A percentile compares a stretch with the other conserved stretches of the same genome.
phyloP scores from a whole-genome alignment of 345 rosid species.

The Populus simonii region DNA sequence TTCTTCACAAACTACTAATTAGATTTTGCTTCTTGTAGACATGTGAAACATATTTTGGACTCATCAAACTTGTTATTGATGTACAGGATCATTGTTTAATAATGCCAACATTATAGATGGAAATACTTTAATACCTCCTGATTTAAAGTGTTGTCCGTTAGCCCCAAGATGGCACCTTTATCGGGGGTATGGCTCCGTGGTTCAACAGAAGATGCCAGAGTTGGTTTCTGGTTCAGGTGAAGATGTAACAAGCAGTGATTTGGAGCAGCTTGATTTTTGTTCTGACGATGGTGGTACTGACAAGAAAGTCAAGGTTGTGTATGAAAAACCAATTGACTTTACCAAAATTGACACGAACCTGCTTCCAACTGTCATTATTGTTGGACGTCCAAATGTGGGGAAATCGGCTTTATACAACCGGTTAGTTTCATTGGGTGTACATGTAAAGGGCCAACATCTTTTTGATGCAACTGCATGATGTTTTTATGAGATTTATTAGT shows the following conservation, averaged over 20 bases:
- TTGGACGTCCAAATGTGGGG: constrained; percentile 95
- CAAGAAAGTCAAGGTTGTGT: constrained; percentile 28
- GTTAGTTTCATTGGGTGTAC: constrained; percentile 32
- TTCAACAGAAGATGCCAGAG: constrained; percentile 16
- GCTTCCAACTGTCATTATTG: constrained; percentile 78
- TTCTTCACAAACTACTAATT: too few species aligned
- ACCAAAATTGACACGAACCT: constrained; percentile 54
- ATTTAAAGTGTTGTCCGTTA: neutral
- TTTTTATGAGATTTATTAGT: neutral
- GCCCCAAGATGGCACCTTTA: neutral
- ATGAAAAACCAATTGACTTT: constrained; percentile 60
- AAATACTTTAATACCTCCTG: neutral
- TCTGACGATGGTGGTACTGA: constrained; percentile 14
- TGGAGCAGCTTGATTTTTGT: constrained; percentile 18
- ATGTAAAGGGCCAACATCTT: neutral
- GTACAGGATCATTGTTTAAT: constrained; percentile 8
- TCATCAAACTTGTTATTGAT: neutral
- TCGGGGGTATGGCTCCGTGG: constrained; percentile 38
- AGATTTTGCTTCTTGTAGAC: neutral
- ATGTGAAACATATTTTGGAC: neutral
- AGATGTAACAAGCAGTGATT: neutral
- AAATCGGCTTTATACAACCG: constrained; percentile 91
- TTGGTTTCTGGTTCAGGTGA: constrained; percentile 19
- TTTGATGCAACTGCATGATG: neutral
- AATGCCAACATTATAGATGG: neutral